These are phyloP conservation scores for Termitomyces titanicus DNA, from an alignment of 768 basidiomycete genomes.

Conservation along the genomic window DNA sequence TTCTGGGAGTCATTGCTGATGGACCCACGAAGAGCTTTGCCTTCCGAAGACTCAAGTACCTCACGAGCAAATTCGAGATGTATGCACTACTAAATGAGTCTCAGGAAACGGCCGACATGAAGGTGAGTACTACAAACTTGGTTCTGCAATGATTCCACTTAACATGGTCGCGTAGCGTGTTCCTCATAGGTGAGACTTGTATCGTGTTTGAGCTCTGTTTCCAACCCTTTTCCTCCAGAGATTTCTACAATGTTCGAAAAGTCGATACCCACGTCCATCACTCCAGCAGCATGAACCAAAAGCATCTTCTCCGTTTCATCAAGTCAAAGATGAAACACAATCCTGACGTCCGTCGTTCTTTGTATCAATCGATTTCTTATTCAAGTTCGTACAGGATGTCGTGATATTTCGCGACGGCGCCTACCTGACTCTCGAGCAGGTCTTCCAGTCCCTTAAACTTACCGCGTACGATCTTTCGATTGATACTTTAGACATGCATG, in stretches of 20 bases:
- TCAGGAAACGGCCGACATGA: constrained; percentile 95
- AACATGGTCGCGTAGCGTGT: not conserved
- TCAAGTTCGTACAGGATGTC: constrained; percentile 60
- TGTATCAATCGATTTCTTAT: not conserved
- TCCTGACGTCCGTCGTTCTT: constrained; percentile 52
- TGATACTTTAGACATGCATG: constrained; percentile 99
- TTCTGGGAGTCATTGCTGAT: constrained; percentile 87
- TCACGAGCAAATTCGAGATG: constrained; percentile 92
- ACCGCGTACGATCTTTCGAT: constrained; percentile 98
- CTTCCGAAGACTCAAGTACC: constrained; percentile 85
- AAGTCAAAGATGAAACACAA: constrained; percentile 96
- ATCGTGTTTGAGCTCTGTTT: constrained; percentile 45
- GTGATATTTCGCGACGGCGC: constrained; percentile 95
- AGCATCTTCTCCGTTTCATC: constrained; percentile 96
- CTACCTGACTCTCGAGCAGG: constrained; percentile 83
- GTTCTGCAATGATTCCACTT: not conserved
- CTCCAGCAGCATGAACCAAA: constrained; percentile 99
- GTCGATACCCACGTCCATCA: constrained; percentile 99
- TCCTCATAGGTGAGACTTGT: not conserved
- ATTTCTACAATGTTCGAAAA: constrained; percentile 97
- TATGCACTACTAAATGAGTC: constrained; percentile 89
- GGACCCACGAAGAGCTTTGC: constrained; percentile 97
- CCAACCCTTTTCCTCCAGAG: constrained; percentile 45
- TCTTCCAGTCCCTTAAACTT: constrained; percentile 93
- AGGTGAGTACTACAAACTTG: constrained; percentile 43